Evolutionary conservation across 768 basidiomycete species (phyloP).

Genomic region (Trametes gibbosa): DNA sequence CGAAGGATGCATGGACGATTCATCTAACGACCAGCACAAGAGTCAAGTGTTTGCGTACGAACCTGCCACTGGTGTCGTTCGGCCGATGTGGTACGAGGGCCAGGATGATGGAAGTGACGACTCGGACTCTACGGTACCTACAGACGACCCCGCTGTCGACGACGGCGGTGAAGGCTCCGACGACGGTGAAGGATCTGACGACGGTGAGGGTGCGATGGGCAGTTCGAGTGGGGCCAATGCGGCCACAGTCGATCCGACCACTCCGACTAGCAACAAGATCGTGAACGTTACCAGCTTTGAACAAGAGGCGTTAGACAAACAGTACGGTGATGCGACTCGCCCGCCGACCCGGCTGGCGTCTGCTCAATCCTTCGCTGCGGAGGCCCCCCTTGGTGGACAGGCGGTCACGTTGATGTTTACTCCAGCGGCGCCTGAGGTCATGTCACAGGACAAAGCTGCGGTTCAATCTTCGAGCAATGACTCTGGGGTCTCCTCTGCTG

Average conservation of each 20-base stretch:
- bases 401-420: slow-evolving; percentile 57
- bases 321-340: slow-evolving; percentile 23
- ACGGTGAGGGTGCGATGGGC: not conserved
- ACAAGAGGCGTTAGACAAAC: slow-evolving; percentile 16
- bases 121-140: slow-evolving; percentile 1
- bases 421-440: slow-evolving; percentile 35
- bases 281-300: slow-evolving; percentile 24
- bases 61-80: slow-evolving; percentile 42
- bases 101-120: slow-evolving; percentile 29
- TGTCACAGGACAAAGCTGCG: not conserved
- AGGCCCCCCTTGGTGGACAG: slow-evolving; percentile 19
- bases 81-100: slow-evolving; percentile 47
- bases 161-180: not conserved
- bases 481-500: not conserved
- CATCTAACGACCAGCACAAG: slow-evolving; percentile 29
- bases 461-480: not conserved
- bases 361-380: slow-evolving; percentile 16
- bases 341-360: slow-evolving; percentile 13
- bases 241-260: slow-evolving; percentile 19
- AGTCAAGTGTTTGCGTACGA: slow-evolving; percentile 65
- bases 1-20: slow-evolving; percentile 37
- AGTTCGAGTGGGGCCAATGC: slow-evolving; percentile 1
- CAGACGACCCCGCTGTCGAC: not conserved
- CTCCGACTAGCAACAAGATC: slow-evolving; percentile 16
- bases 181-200: not conserved